These are phyloP conservation scores for Hyphopichia buzzinii DNA, from an alignment of 1,139 yeast species.

Conservation along the genomic window DNA sequence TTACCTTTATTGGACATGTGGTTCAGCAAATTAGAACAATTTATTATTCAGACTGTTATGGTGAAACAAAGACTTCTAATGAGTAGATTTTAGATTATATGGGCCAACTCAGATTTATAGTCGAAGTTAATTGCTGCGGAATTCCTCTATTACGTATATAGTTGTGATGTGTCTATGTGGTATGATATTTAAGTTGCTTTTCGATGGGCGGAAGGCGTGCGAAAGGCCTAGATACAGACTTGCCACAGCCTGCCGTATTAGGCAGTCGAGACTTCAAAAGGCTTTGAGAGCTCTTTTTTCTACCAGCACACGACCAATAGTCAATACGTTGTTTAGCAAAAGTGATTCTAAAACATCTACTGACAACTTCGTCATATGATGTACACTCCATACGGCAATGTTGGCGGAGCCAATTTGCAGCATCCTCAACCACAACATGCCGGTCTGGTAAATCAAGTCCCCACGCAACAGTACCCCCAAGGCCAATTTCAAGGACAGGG, in stretches of 20 bases:
- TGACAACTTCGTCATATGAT: not conserved
- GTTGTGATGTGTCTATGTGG: too few species aligned
- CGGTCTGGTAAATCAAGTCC: slow-evolving; percentile 7
- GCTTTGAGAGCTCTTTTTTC: too few species aligned
- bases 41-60: too few species aligned
- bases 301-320: too few species aligned
- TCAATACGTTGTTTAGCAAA: too few species aligned
- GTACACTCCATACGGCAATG: slow-evolving; percentile 7
- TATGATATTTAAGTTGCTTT: too few species aligned
- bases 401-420: slow-evolving; percentile 20
- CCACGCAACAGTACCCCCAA: slow-evolving; percentile 27
- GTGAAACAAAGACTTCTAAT: not conserved
- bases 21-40: too few species aligned
- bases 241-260: not conserved
- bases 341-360: too few species aligned
- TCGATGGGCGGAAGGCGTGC: not conserved
- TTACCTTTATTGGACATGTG: slow-evolving; percentile 45
- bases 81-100: too few species aligned
- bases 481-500: slow-evolving; percentile 21
- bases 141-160: too few species aligned
- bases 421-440: slow-evolving; percentile 37
- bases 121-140: too few species aligned
- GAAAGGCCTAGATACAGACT: not conserved
- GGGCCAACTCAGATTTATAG: too few species aligned
- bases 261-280: not conserved